Evolutionary conservation across 2,329 filamentous ascomycete genomes (phyloP).

Genomic region (Ilyonectria sp.): DNA sequence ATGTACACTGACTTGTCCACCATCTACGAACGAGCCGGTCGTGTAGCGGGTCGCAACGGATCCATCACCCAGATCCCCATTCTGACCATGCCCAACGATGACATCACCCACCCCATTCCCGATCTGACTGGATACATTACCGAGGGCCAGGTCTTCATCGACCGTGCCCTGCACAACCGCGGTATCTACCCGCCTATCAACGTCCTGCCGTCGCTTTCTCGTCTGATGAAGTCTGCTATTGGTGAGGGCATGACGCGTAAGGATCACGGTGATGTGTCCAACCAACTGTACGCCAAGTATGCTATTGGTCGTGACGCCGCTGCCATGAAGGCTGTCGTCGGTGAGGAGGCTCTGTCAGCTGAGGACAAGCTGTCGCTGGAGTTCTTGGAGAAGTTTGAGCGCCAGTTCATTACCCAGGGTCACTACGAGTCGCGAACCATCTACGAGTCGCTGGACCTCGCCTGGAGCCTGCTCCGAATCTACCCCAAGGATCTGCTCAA

Average conservation of each 20-base stretch:
- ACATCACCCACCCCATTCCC: constrained; percentile 99
- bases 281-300: constrained; percentile 99
- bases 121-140: constrained; percentile 99
- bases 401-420: constrained; percentile 92
- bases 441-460: constrained; percentile 93
- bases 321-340: constrained; percentile 99
- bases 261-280: constrained; percentile 98
- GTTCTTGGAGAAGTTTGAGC: constrained; percentile 98
- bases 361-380: constrained; percentile 99
- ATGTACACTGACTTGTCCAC: constrained; percentile 99
- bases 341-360: constrained; percentile 94
- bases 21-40: constrained; percentile 98
- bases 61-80: constrained; percentile 99
- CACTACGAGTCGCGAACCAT: constrained; percentile 94
- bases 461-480: constrained; percentile 96
- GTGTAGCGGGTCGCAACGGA: constrained; percentile 96
- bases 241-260: constrained; percentile 96
- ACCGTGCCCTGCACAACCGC: constrained; percentile 94
- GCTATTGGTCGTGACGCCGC: constrained; percentile 98
- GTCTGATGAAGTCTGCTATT: constrained; percentile 99
- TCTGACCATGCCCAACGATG: constrained; percentile 99
- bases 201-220: constrained; percentile 95
- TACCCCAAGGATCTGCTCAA: constrained; percentile 99
- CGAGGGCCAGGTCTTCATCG: constrained; percentile 98
- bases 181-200: constrained; percentile 99